Base-by-base conservation (phyloP, 768 basidiomycete genomes). In the Tulasnella sp. region DNA sequence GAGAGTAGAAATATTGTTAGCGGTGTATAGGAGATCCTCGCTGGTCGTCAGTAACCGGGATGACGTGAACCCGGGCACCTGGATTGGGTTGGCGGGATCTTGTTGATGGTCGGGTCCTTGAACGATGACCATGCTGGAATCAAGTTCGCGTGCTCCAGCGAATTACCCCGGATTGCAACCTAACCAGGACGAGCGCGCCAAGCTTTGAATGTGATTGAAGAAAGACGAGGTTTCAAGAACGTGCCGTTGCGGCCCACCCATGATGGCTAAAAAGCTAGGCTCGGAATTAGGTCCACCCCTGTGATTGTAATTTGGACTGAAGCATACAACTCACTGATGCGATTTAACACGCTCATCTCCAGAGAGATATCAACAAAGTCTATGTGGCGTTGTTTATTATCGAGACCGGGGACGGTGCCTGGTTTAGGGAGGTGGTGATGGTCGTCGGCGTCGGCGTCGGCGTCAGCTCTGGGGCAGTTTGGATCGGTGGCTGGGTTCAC, bases 291-390 rank as follows among this genome's bases (percentile, higher is more conserved):
- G n/a, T n/a, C n/a, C n/a, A n/a, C n/a, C 42, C 60, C 4, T 7
- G 9, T 64, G 75, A 42, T 58, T 20, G 82, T 22, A 22, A 80
- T 64, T 50, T 46, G 40, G n/a, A 73, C 37, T 72, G 46, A 14
- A 20, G 12, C 40, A 24, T 75, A 64, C 7, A 42, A 90, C 91
- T 85, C 84, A 93, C 92, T 85, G 82, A 93, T 87, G 86, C 91
- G 90, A 80, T 89, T 90, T 8, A 91, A 88, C 9, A 94, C 91
- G 60, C 93, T 93, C 87, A 93, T 89, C 85, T 95, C 93, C 54
- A 95, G 89, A 5, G 92, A 93, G 84, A 94, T 94, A 3, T 92
- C 93, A 79, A 91, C 89, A 83, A 94, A 94, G 79, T 86, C 86
- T 41, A 72, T 3, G 20, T 72, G 72, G 77, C 86, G 86, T 24